Evolutionary conservation across 306 rosid genomes (phyloP).

Genomic region (Heteromeles arbutifolia): DNA sequence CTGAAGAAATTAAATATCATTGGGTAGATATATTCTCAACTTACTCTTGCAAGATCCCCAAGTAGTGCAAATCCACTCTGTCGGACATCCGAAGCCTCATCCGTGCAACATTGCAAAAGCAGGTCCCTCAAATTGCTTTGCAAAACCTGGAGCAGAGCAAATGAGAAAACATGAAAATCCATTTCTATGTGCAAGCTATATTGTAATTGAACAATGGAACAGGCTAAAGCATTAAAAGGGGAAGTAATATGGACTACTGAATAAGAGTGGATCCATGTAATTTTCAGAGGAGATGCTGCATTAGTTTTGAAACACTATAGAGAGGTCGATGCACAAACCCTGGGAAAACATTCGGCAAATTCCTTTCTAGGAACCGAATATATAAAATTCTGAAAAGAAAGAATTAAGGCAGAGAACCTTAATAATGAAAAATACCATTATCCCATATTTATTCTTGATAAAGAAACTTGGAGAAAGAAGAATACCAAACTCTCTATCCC

Average conservation of each 20-base stretch:
- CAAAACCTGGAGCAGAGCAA: conserved; percentile 49
- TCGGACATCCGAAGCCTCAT: conserved; percentile 88
- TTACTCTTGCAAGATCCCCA: conserved; percentile 98
- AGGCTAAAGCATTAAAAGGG: background rate
- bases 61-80: conserved; percentile 96
- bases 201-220: background rate
- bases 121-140: conserved; percentile 75
- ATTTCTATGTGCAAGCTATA: background rate
- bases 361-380: background rate
- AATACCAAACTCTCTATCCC: conserved; percentile 97
- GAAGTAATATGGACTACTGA: background rate
- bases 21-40: conserved; percentile 23
- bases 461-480: conserved; percentile 13
- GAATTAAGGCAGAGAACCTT: conserved; percentile 12
- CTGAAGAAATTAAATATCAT: background rate
- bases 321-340: background rate
- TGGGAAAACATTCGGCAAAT: background rate
- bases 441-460: background rate
- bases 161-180: background rate
- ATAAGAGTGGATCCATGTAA: background rate
- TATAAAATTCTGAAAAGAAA: conserved; percentile 2
- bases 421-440: background rate
- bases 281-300: background rate
- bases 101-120: conserved; percentile 81
- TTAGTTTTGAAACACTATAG: background rate